A percentile compares a stretch with the other conserved stretches of the same genome.
Evolutionary conservation across 1,139 yeast species (phyloP).

Genomic region (Candida pseudocylindracea): DNA sequence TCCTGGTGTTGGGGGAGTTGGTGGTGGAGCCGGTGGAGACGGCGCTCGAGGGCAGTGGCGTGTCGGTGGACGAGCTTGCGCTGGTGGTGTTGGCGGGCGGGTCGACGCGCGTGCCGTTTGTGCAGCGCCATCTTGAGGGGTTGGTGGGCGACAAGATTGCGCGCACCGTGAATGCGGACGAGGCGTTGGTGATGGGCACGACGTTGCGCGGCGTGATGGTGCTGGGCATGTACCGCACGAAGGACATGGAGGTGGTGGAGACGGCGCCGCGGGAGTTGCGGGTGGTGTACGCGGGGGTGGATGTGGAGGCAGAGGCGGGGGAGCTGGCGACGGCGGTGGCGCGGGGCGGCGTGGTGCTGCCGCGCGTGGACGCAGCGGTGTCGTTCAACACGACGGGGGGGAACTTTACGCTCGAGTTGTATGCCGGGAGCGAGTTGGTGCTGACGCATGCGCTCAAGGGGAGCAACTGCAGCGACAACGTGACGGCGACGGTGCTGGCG

Average conservation of each 20-base stretch:
- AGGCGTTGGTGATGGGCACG: slow-evolving; percentile 80
- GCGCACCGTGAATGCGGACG: slow-evolving; percentile 92
- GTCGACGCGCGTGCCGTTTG: slow-evolving; percentile 73
- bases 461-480: no score
- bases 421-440: no score
- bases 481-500: no score
- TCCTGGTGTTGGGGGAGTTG: slow-evolving; percentile 37
- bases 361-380: no score
- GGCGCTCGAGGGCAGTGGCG: slow-evolving; percentile 2
- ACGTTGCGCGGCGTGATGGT: slow-evolving; percentile 36
- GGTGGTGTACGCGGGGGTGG: no score
- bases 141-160: slow-evolving; percentile 35
- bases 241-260: slow-evolving; percentile 2
- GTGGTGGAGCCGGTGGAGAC: slow-evolving; percentile 8
- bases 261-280: no score
- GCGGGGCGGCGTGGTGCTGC: no score
- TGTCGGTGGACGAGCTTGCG: slow-evolving; percentile 15
- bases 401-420: no score
- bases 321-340: no score
- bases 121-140: slow-evolving; percentile 33
- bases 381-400: no score
- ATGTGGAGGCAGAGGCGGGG: no score
- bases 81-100: slow-evolving; percentile 84
- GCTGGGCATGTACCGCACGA: slow-evolving; percentile 1
- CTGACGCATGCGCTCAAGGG: no score